phyloP scores from a whole-genome alignment of 2,329 filamentous ascomycete species.

The Paecilomyces dactylethromorphus region DNA sequence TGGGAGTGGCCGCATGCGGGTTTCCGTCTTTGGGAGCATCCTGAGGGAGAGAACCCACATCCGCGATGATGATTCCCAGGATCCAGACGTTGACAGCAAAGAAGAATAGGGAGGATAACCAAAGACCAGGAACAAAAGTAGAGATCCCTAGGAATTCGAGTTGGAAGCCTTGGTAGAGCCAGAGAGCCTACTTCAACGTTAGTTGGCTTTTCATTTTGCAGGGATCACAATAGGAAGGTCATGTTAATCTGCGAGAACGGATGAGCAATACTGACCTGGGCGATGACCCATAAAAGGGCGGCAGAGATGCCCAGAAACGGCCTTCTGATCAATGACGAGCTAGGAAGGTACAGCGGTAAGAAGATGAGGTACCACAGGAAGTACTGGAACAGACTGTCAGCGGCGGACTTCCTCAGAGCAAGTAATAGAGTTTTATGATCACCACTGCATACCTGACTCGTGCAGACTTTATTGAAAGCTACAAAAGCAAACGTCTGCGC shows the following conservation, averaged over 20 bases:
- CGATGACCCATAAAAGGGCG: constrained; percentile 64
- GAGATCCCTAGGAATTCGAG: constrained; percentile 76
- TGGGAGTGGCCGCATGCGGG: neutral
- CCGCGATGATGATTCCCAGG: constrained; percentile 68
- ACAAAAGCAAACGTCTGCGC: constrained; percentile 97
- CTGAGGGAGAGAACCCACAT: constrained; percentile 40
- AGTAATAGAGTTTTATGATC: neutral
- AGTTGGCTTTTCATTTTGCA: neutral
- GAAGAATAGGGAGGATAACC: constrained; percentile 67
- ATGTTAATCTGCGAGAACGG: neutral
- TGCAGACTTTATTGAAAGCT: constrained; percentile 98
- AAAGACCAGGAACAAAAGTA: constrained; percentile 81
- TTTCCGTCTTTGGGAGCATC: neutral
- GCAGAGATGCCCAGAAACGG: constrained; percentile 59
- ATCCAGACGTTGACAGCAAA: constrained; percentile 86
- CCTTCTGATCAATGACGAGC: constrained; percentile 61
- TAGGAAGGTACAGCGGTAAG: constrained; percentile 80
- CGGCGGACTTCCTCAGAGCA: neutral
- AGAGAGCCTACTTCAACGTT: constrained; percentile 45
- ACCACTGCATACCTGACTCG: constrained; percentile 67
- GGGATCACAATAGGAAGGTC: neutral
- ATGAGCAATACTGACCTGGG: constrained; percentile 48
- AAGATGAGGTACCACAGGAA: constrained; percentile 98
- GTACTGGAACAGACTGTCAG: constrained; percentile 54
- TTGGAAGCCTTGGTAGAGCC: constrained; percentile 68